A percentile compares a stretch with the other conserved stretches of the same genome.
These are phyloP conservation scores for Oryza meridionalis DNA, from an alignment of 176 grass and related monocot genomes.

Conservation along the genomic window DNA sequence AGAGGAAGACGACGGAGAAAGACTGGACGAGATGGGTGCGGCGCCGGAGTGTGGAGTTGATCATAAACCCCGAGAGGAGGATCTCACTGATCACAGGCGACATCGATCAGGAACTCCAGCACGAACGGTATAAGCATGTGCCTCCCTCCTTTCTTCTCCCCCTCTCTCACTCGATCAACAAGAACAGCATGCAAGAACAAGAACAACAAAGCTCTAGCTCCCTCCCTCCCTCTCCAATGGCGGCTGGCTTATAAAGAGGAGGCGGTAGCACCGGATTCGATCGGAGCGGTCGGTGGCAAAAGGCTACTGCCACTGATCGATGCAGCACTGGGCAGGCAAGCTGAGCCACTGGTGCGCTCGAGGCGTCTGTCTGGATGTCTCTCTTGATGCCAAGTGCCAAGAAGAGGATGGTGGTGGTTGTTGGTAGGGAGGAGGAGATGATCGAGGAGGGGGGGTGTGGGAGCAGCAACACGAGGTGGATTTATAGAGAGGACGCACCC, in stretches of 20 bases:
- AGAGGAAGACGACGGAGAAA: slow-evolving; percentile 99
- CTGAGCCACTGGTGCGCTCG: not conserved
- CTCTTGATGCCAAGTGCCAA: too few species aligned
- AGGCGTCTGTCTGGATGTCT: not conserved
- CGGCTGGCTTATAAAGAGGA: slow-evolving; percentile 38
- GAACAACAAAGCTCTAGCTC: too few species aligned
- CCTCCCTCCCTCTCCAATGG: not conserved
- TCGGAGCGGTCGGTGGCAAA: slow-evolving; percentile 25
- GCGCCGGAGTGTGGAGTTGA: slow-evolving; percentile 92
- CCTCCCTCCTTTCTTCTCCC: not conserved
- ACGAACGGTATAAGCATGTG: slow-evolving; percentile 72
- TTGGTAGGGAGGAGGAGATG: not conserved
- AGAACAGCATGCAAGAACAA: not conserved
- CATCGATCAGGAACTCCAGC: slow-evolving; percentile 77
- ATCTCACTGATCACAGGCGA: slow-evolving; percentile 99
- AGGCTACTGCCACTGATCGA: not conserved
- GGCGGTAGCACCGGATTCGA: slow-evolving; percentile 28
- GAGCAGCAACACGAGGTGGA: not conserved
- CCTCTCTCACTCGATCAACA: not conserved
- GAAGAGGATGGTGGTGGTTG: not conserved
- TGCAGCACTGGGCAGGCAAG: not conserved
- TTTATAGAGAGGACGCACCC: slow-evolving; percentile 37
- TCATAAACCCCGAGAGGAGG: slow-evolving; percentile 98
- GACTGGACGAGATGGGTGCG: slow-evolving; percentile 95
- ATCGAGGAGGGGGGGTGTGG: slow-evolving; percentile 18